These are phyloP conservation scores for Barbarea vulgaris DNA, from an alignment of 345 rosid species.

Conservation along the genomic window DNA sequence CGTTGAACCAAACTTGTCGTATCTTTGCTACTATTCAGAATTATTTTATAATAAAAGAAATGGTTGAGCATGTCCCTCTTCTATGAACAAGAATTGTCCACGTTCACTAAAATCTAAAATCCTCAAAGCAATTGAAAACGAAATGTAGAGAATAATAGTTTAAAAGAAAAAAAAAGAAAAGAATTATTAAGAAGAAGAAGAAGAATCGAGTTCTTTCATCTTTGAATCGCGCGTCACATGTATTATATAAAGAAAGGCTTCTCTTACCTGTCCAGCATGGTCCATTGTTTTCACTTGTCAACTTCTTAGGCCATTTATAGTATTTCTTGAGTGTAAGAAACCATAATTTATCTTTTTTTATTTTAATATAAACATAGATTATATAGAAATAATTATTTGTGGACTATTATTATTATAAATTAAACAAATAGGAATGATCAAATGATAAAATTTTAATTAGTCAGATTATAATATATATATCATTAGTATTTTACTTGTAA, in stretches of 20 bases:
- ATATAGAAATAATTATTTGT: not conserved
- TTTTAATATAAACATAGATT: not conserved
- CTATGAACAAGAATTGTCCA: conserved; percentile 38
- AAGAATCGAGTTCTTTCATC: conserved; percentile 39
- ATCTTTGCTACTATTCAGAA: conserved; percentile 13
- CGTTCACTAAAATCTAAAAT: conserved; percentile 44
- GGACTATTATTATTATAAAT: not conserved
- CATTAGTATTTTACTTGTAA: not conserved
- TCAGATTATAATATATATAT: not conserved
- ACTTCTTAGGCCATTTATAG: conserved; percentile 33
- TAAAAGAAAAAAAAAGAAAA: not conserved
- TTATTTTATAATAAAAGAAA: conserved; percentile 13
- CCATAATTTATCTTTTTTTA: conserved; percentile 7
- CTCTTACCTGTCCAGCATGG: conserved; percentile 37
- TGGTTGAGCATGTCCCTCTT: conserved; percentile 17
- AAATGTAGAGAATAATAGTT: conserved; percentile 18
- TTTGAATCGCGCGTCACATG: conserved; percentile 37
- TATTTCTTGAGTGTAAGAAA: conserved; percentile 64
- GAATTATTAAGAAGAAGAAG: conserved; percentile 41
- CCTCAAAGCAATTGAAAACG: conserved; percentile 31
- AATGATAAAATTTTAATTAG: no score
- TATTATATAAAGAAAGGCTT: not conserved
- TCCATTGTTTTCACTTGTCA: conserved; percentile 41
- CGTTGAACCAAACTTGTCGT: conserved; percentile 37
- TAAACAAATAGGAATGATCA: not conserved